phyloP scores from a whole-genome alignment of 2,329 filamentous ascomycete species.

The Cercospora zeae-maydis region DNA sequence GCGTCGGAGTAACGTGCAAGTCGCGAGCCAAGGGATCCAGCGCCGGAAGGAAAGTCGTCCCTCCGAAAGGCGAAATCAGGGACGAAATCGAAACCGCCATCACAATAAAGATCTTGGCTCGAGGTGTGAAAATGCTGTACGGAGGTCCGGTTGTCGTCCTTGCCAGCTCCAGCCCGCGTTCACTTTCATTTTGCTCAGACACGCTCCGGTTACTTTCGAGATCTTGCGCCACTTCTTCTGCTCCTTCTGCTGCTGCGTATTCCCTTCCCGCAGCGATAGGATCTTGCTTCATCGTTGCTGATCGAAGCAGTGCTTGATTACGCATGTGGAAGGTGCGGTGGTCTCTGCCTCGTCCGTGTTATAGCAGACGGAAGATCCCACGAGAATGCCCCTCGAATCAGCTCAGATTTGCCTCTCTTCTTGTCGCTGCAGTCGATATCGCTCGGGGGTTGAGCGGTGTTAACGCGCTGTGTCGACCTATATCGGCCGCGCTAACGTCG shows the following conservation, averaged over 20 bases:
- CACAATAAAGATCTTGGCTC: slow-evolving; percentile 31
- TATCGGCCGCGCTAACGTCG: slow-evolving; percentile 14
- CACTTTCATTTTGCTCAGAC: neutral
- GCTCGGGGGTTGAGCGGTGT: slow-evolving; percentile 7
- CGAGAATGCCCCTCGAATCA: neutral
- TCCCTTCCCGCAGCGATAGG: neutral
- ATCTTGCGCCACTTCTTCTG: neutral
- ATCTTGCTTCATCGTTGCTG: neutral
- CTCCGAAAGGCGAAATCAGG: slow-evolving; percentile 32
- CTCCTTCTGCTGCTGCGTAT: neutral
- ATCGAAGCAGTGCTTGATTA: neutral
- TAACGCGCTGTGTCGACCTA: slow-evolving; percentile 2
- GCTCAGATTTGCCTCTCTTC: neutral
- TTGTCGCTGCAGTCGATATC: slow-evolving; percentile 4
- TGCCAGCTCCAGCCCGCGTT: slow-evolving; percentile 1
- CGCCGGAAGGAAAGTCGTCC: slow-evolving; percentile 55
- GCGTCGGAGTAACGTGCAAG: slow-evolving; percentile 42
- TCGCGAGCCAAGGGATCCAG: slow-evolving; percentile 49
- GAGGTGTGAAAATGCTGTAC: slow-evolving; percentile 29
- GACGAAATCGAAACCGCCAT: slow-evolving; percentile 29
- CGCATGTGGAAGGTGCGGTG: neutral
- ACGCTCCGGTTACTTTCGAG: neutral
- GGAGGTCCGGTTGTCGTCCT: slow-evolving; percentile 26
- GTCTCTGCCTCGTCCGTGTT: neutral
- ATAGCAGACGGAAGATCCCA: neutral